Evolutionary conservation across 306 rosid species (phyloP).

Genomic region (Sphenostylis stenocarpa): DNA sequence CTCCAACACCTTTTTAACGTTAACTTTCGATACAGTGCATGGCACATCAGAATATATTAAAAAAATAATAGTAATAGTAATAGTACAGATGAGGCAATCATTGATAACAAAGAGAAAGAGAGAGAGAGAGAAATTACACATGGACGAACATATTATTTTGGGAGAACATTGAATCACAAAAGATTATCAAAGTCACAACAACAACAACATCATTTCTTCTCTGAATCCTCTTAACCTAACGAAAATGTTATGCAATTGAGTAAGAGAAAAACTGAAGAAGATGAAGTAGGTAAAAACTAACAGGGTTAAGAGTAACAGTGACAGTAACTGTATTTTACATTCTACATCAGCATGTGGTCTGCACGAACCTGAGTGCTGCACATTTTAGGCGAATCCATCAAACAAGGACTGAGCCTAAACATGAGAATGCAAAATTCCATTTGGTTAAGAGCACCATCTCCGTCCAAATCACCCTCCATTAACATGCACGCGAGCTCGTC

Average conservation of each 20-base stretch:
- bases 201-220: neutral
- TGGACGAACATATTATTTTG: neutral
- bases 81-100: neutral
- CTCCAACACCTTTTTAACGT: neutral
- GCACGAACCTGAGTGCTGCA: neutral
- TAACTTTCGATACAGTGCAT: neutral
- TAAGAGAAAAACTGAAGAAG: neutral
- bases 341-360: constrained; percentile 19
- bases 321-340: neutral
- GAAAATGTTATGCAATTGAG: neutral
- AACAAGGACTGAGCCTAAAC: constrained; percentile 69
- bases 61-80: no score
- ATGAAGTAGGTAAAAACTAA: neutral
- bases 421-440: constrained; percentile 73
- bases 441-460: constrained; percentile 68
- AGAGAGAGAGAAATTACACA: neutral
- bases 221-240: neutral
- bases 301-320: neutral
- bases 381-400: constrained; percentile 32
- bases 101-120: neutral
- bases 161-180: neutral
- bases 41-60: neutral
- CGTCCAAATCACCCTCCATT: constrained; percentile 74
- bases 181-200: neutral
- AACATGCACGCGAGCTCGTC: constrained; percentile 63